Evolutionary conservation across 2,329 filamentous ascomycete species (phyloP), one percentile per base, ranked within the genome.

Genomic region (Cladosporium oxysporum): DNA sequence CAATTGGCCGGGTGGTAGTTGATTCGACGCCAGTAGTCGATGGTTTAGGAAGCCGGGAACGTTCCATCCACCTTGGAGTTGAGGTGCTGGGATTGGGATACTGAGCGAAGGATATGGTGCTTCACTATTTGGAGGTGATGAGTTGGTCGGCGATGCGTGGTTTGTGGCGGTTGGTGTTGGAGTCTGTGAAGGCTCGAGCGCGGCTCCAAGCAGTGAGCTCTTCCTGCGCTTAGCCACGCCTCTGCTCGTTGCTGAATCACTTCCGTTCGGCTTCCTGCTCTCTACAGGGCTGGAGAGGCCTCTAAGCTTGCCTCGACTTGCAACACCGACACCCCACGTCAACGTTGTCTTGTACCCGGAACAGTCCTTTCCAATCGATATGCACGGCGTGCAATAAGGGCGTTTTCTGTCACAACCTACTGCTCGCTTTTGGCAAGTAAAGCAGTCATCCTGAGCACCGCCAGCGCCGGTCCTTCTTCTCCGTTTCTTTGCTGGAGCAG

Each of bases 261-360:
- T 68, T 50, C 67, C 65, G 55, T 73, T 69, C 14, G 60, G 58
- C 57, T 79, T 75, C 18, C 79, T 79, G 62, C 83, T 83, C 47
- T 83, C 82, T 61, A 90, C 80, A 11, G 88, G 88, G 66, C 96
- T 83, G 65, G 93, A 93, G 71, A 97, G 84, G 47, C 94, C 94
- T 68, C 94, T 88, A 69, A 98, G 88, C 83, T 98, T 98, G 76
- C 94, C 94, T 74, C 94, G 89, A 80, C 93, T 97, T 65, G 94
- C 94, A 66, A 98, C 94, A 61, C 94, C 94, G 58, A 97, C 92
- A 50, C 93, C 93, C 94, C 94, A 98, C 57, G 94, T 98, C 79
- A 98, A 84, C 72, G 94, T 93, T 18, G 94, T 98, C 82, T 96
- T 96, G 84, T 98, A 98, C 67, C 94, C 94, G 31, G 92, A 93